Evolutionary conservation across 495 filamentous ascomycete species (phyloP), one percentile per base, ranked within the genome.

Genomic region (Lophiotrema nucula): DNA sequence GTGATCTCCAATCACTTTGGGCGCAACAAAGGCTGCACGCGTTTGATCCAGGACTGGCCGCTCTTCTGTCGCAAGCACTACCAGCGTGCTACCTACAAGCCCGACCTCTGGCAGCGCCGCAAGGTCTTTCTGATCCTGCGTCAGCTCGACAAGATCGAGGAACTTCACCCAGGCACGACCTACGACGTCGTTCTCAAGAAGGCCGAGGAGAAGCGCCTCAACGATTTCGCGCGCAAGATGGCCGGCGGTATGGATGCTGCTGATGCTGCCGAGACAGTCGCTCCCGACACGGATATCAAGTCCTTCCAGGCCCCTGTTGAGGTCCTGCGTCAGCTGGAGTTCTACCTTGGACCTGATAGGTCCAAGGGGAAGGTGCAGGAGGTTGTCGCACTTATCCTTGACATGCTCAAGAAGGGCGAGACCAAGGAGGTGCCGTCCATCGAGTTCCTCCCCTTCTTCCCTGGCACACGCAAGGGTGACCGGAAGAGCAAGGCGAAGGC

Each of bases 1-100:
- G 50, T 59, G 4, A 67, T 67, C 43, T 67, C 64, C 1, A 39
- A 67, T 41, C 58, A 62, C 48, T 67, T 67, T 37, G 64, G 64
- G n/a, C 28, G 64, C 11, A 67, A 67, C 59, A 67, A 67, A 33
- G 53, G 46, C n/a, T 59, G 55, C 48, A 67, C 64, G 8, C 58
- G 59, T 22, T 18, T 25, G 15, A 63, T 67, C 50, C 42, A 44
- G 6, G 10, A 35, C 18, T 67, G 64, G 58, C 58, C 59, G 2
- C 25, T 67, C 2, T 63, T 59, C 54, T 67, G 64, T 38, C 47
- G 64, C 26, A 67, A 67, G 47, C 64, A 67, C 48, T 67, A 67
- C 42, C 64, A 67, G 53, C 64, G 64, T 15, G 54, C 53, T 6
- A 59, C 53, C 4, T 67, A 67, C 58, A 47, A 56, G 4, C 38